Evolutionary conservation across 2,329 filamentous ascomycete species (phyloP).

Genomic region (Colletotrichum simmondsii): DNA sequence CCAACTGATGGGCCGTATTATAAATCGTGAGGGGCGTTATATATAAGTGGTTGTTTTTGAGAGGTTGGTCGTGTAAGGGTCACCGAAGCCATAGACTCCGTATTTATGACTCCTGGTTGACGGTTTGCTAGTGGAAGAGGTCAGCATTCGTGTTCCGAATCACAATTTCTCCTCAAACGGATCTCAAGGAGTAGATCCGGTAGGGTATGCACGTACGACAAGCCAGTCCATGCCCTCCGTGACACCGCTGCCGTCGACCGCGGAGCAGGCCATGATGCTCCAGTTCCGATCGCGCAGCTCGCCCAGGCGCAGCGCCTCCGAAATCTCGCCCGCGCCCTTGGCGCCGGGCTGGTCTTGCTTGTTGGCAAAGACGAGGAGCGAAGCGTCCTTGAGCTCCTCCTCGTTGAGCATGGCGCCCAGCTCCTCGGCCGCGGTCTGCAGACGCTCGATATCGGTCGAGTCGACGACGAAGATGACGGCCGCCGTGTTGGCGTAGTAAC

Average conservation of each 20-base stretch:
- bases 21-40: slow-evolving; percentile 31
- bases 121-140: slow-evolving; percentile 37
- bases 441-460: slow-evolving; percentile 94
- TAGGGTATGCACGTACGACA: slow-evolving; percentile 69
- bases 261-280: slow-evolving; percentile 98
- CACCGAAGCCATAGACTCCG: not conserved
- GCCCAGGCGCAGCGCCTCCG: slow-evolving; percentile 88
- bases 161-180: no score
- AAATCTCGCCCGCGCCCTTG: slow-evolving; percentile 96
- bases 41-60: slow-evolving; percentile 8
- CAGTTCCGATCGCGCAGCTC: slow-evolving; percentile 97
- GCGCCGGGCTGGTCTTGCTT: slow-evolving; percentile 99
- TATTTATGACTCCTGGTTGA: slow-evolving; percentile 38
- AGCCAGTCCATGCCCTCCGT: slow-evolving; percentile 99
- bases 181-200: not conserved
- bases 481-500: slow-evolving; percentile 98
- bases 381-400: slow-evolving; percentile 93
- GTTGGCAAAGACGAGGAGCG: slow-evolving; percentile 95
- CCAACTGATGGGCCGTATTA: slow-evolving; percentile 25
- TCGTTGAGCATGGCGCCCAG: slow-evolving; percentile 95
- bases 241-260: slow-evolving; percentile 93
- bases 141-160: slow-evolving; percentile 1
- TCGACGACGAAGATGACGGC: slow-evolving; percentile 99
- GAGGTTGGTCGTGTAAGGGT: slow-evolving; percentile 16
- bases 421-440: slow-evolving; percentile 93